Conservation (phyloP, 2,329 filamentous ascomycete species). For the Sclerotinia nivalis region DNA sequence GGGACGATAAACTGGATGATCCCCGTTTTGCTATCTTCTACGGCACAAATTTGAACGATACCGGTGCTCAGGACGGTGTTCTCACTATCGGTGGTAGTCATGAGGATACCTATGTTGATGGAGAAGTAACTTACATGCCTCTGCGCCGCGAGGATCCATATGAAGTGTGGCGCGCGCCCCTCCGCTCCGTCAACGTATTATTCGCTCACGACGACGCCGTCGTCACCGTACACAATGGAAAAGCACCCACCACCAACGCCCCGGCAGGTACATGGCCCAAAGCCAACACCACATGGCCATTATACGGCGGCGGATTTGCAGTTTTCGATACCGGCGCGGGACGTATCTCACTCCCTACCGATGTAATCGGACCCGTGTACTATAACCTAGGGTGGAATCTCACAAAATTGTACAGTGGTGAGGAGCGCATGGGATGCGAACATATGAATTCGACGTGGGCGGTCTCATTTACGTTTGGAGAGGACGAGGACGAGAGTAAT, state of each 20-base stretch:
- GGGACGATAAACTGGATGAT: conserved; percentile 6
- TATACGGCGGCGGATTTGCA: not conserved
- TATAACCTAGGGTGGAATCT: conserved; percentile 8
- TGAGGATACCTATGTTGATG: conserved; percentile 18
- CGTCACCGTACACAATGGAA: not conserved
- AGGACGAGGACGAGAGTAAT: not conserved
- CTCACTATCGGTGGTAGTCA: conserved; percentile 17
- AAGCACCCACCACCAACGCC: not conserved
- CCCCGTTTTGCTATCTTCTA: conserved; percentile 17
- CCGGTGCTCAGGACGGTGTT: not conserved
- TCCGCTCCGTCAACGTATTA: not conserved
- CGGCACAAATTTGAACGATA: not conserved
- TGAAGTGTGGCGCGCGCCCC: not conserved
- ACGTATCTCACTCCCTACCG: not conserved
- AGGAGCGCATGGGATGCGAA: not conserved
- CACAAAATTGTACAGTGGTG: not conserved
- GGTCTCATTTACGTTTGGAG: conserved; percentile 13
- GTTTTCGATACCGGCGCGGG: conserved; percentile 22
- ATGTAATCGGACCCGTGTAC: not conserved
- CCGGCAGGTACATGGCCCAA: not conserved
- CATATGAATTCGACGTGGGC: conserved; percentile 18
- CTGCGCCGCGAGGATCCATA: not conserved
- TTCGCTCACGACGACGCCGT: not conserved
- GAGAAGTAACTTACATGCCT: conserved; percentile 6
- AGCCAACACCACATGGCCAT: not conserved